Base-by-base conservation (phyloP, 129 eudicot species). In the Escallonia rubra region DNA sequence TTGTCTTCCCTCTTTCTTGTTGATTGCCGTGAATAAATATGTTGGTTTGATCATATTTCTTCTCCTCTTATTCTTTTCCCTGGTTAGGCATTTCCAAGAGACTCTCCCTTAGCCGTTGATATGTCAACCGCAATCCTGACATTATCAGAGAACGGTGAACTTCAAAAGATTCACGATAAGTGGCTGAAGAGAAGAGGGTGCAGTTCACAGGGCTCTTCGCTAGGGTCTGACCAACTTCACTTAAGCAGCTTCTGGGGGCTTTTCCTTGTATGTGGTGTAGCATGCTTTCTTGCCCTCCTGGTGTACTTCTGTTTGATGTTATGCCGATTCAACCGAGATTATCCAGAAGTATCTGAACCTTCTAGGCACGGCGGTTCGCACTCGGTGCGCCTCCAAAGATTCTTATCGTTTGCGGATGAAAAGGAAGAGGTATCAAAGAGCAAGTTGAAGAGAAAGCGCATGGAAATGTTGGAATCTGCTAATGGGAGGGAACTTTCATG, bases 101-200 rank as follows among this genome's bases (percentile, higher is more conserved):
- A 85, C 80, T 93, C 99, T 0, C 95, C 90, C 3, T 74, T 93
- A 43, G 95, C 88, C 7, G 46, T 89, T 54, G 99, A 93, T 78
- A 76, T 93, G 95, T 89, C 99, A 15, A 86, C 99, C 2, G 99
- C 96, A 6, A 77, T 93, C 62, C 78, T 93, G 42, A 72, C 71
- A 16, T 66, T 93, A 66, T 82, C 96, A 15, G 96, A 87, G 70
- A 83, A 67, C 54, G 99, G 99, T 0, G 65, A 80, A 14, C 99
- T 93, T 57, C 83, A 89, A 71, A 82, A 77, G 70, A 86, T 93
- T 43, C 85, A 78, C 10, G 78, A 89, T 74, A 63, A 47, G 72
- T 89, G 90, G 95, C 85, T 93, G 64, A 80, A 69, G 56, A 76
- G 60, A 48, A 74, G 58, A 57, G 50, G 55, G 3, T 89, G 95